Evolutionary conservation across 768 basidiomycete species (phyloP), one percentile per base, ranked within the genome.

Genomic region (Lentinula aciculospora): DNA sequence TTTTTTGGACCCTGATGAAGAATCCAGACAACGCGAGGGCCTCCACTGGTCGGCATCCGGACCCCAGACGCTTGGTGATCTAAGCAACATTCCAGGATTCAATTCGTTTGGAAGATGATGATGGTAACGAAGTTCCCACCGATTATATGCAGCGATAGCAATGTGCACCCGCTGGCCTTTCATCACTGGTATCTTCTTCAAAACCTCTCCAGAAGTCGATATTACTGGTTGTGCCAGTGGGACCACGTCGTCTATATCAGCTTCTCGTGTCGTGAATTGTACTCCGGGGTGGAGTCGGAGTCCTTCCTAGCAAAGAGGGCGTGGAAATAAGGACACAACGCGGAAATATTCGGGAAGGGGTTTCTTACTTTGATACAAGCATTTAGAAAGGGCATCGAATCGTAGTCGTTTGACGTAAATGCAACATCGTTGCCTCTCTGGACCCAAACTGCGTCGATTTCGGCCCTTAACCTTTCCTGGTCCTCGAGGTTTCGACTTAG

Each of bases 381-480:
- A 9, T 59, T 61, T 21, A 63, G 63, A 27, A 67, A 72, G 15
- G 65, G 61, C 72, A 74, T 74, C 28, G 39, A 62, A 37, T 74
- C 70, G 46, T 74, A 64, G 56, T 74, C 68, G 19, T 65, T 57
- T 17, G 59, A 46, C 10, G 65, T 68, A 39, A 64, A 65, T 9
- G 54, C 19, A 2, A 49, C 32, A 31, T 60, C 56, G 2, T 61
- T 59, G 23, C 60, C 61, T 40, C 59, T 55, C n/a, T 54, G 53
- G 1, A 19, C 56, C 66, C 50, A 34, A 45, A 51, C 36, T 19
- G 48, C 47, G 69, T 68, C 56, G 39, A 87, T 77, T 70, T 92
- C 90, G 0, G 70, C 66, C 17, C 91, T 80, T 36, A 92, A 78
- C 57, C 73, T 76, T 2, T 69, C 72, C 69, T 93, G 89, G 5